Evolutionary conservation across 2,329 filamentous ascomycete species (phyloP).

Genomic region (Colletotrichum sp.): DNA sequence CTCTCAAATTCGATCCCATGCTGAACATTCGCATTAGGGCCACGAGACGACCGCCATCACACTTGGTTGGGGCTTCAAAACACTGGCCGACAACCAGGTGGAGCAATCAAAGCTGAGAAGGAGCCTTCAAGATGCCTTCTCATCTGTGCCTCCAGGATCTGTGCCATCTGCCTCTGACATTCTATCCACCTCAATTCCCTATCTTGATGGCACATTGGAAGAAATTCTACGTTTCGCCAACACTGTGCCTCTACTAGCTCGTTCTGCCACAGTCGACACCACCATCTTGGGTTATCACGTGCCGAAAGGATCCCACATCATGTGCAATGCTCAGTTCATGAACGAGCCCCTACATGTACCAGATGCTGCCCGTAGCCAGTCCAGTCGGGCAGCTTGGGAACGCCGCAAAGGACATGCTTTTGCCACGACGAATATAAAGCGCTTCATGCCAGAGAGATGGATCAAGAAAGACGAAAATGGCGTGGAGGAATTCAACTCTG

Average conservation of each 20-base stretch:
- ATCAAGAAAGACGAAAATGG: background rate
- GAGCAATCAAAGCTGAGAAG: background rate
- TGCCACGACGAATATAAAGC: background rate
- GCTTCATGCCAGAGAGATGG: background rate
- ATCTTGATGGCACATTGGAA: background rate
- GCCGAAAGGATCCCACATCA: background rate
- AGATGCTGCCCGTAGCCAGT: background rate
- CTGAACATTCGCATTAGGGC: background rate
- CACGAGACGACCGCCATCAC: background rate
- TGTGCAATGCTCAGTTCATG: background rate
- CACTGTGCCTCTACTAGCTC: background rate
- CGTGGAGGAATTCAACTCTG: background rate
- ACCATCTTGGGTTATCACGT: background rate
- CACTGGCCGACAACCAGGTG: background rate
- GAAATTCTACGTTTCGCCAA: background rate
- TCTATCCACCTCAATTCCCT: background rate
- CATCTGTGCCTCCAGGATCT: background rate
- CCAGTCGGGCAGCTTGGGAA: background rate
- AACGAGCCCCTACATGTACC: background rate
- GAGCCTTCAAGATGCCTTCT: background rate
- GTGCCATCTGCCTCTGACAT: background rate
- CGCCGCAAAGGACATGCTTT: background rate
- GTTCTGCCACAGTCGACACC: background rate
- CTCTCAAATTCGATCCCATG: background rate
- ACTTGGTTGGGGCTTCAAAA: background rate